Evolutionary conservation across 257 asterid species (phyloP).

Genomic region (Jaltomata sinuosa): DNA sequence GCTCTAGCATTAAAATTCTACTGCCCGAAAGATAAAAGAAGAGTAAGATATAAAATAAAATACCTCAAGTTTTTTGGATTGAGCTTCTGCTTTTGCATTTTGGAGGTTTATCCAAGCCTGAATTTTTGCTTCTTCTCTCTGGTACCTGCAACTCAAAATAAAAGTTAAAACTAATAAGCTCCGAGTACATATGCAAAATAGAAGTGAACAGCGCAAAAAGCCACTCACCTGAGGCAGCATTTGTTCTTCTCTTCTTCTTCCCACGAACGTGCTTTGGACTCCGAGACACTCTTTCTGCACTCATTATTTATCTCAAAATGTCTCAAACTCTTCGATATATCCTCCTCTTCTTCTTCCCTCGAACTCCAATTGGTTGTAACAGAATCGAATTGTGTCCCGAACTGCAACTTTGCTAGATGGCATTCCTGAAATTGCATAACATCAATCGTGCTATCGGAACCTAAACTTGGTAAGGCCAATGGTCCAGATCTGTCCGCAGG

Average conservation of each 20-base stretch:
- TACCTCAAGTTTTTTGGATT: slow-evolving; percentile 98
- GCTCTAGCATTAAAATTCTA: neutral
- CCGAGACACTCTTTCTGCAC: slow-evolving; percentile 52
- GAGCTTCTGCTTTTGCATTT: slow-evolving; percentile 97
- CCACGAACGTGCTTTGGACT: slow-evolving; percentile 53
- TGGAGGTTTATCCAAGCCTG: slow-evolving; percentile 98
- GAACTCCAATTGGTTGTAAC: slow-evolving; percentile 77
- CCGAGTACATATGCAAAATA: neutral
- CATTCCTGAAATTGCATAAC: slow-evolving; percentile 57
- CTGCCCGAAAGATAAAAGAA: neutral
- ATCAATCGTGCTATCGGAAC: slow-evolving; percentile 35
- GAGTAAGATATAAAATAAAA: neutral
- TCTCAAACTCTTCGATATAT: slow-evolving; percentile 90
- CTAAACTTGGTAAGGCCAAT: slow-evolving; percentile 21
- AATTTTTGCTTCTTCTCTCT: slow-evolving; percentile 92
- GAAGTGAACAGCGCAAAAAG: neutral
- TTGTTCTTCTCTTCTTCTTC: slow-evolving; percentile 78
- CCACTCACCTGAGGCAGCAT: slow-evolving; percentile 64
- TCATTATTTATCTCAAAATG: slow-evolving; percentile 75
- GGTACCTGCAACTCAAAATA: slow-evolving; percentile 44
- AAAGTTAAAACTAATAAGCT: neutral
- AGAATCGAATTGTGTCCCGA: slow-evolving; percentile 46
- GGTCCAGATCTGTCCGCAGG: slow-evolving; percentile 87
- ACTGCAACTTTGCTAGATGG: slow-evolving; percentile 67
- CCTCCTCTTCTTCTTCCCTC: slow-evolving; percentile 96